Evolutionary conservation across 2,329 filamentous ascomycete species (phyloP).

Genomic region (Diaporthe destruens): DNA sequence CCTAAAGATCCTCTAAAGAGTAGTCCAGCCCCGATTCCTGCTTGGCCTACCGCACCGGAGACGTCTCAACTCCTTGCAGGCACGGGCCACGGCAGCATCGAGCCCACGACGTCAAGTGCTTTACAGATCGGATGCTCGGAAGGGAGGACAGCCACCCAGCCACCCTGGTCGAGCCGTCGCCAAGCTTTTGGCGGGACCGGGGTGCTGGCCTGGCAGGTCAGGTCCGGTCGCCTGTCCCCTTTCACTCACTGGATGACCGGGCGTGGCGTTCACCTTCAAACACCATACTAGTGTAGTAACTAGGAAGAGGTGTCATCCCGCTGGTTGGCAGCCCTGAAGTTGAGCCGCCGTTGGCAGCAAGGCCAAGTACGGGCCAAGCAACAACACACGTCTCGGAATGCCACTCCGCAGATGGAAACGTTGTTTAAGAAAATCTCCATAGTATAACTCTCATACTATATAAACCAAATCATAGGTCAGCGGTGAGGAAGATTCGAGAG

Average conservation of each 20-base stretch:
- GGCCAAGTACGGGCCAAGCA: not conserved
- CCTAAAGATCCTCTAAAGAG: not conserved
- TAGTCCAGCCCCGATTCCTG: constrained; percentile 8
- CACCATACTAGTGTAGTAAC: too few species aligned
- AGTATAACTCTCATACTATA: not conserved
- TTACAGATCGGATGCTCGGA: constrained; percentile 31
- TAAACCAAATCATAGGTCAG: constrained; percentile 14
- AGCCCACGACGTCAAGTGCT: constrained; percentile 22
- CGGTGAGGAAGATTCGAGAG: constrained; percentile 7
- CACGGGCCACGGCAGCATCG: constrained; percentile 17
- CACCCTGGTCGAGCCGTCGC: constrained; percentile 26
- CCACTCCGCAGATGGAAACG: not conserved
- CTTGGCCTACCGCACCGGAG: constrained; percentile 17
- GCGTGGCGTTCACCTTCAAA: not conserved
- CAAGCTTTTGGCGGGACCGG: constrained; percentile 19
- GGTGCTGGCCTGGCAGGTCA: not conserved
- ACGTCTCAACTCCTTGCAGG: constrained; percentile 32
- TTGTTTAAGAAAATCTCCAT: constrained; percentile 12
- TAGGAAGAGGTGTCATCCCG: not conserved
- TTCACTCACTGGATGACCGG: not conserved
- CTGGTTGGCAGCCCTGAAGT: not conserved
- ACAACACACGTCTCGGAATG: not conserved
- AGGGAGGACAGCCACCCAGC: constrained; percentile 21
- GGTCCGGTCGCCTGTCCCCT: not conserved
- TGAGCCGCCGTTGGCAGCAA: not conserved